Base-by-base conservation (phyloP, 495 filamentous ascomycete species). In the Trichoderma erinaceum region DNA sequence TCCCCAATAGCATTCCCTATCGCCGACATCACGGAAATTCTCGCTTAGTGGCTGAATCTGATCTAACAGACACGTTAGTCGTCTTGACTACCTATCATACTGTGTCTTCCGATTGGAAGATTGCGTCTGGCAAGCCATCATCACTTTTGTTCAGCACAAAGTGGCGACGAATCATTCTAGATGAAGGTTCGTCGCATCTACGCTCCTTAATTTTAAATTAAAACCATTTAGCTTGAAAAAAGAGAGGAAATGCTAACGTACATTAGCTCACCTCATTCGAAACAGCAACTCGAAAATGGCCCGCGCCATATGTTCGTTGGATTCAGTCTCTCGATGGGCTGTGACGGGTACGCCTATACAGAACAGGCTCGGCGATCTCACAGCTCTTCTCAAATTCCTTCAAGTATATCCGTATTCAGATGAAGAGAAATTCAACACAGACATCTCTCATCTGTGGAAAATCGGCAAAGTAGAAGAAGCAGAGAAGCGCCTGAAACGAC, bases 291-390 rank as follows among this genome's bases (percentile, higher is more conserved):
- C 78, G 0, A 66, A 64, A 46, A 77, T 77, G 68, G 70, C 80
- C 8, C 67, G 69, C 23, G 79, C 80, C 16, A 58, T 75, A 0
- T 81, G 73, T 63, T 70, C 72, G 10, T 71, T 83, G 8, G 32
- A 73, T 2, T 68, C 78, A 0, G 70, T 67, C 5, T 70, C 70
- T 12, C 72, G 81, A 5, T 83, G 81, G 81, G 78, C 77, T 11
- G 76, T 82, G 0, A 82, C 77, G 0, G 80, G 77, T 1, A 83
- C 80, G 0, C 81, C 81, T 0, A 78, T 83, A 1, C 81, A 83
- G 61, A 83, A 83, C 46, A 70, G 71, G 1, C 71, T 83, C 0
- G 68, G 64, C 4, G 81, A 83, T 48, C 69, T 83, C 16, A 71
- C 72, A 11, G 68, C 72, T 0, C 70, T 80, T 4, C 70, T 83